phyloP scores from a whole-genome alignment of 2,329 filamentous ascomycete genomes.

The Tricladium varicosporioides region DNA sequence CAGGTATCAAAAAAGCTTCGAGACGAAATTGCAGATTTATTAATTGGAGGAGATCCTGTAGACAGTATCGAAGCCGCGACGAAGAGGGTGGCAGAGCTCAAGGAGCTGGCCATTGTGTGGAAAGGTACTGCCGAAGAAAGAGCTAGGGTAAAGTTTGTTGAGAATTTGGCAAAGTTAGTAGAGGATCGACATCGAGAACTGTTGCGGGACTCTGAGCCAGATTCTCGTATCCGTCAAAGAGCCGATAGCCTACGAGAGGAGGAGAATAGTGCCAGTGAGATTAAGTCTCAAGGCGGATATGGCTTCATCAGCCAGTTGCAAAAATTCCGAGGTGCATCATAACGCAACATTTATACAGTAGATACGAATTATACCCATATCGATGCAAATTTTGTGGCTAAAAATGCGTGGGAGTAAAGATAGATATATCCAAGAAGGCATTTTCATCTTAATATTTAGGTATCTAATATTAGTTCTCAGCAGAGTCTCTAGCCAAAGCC shows the following conservation, averaged over 20 bases:
- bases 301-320: constrained; percentile 37
- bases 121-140: constrained; percentile 95
- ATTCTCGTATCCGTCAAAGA: constrained; percentile 24
- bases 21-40: constrained; percentile 67
- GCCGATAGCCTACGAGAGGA: constrained; percentile 28
- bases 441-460: too few species aligned
- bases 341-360: not conserved
- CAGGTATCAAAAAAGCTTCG: constrained; percentile 70
- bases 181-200: constrained; percentile 60
- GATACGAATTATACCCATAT: constrained; percentile 1
- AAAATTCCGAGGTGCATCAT: constrained; percentile 33
- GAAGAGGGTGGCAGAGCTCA: constrained; percentile 71
- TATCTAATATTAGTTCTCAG: too few species aligned
- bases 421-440: too few species aligned
- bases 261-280: constrained; percentile 19
- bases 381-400: not conserved
- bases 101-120: constrained; percentile 78
- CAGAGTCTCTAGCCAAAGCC: too few species aligned
- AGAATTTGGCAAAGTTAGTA: constrained; percentile 75
- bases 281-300: constrained; percentile 30
- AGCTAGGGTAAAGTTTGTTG: constrained; percentile 76
- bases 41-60: constrained; percentile 59
- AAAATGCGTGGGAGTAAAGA: too few species aligned
- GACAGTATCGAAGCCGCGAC: constrained; percentile 72
- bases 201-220: constrained; percentile 32